phyloP scores from a whole-genome alignment of 139 green algal species.

The Closterium sp. region DNA sequence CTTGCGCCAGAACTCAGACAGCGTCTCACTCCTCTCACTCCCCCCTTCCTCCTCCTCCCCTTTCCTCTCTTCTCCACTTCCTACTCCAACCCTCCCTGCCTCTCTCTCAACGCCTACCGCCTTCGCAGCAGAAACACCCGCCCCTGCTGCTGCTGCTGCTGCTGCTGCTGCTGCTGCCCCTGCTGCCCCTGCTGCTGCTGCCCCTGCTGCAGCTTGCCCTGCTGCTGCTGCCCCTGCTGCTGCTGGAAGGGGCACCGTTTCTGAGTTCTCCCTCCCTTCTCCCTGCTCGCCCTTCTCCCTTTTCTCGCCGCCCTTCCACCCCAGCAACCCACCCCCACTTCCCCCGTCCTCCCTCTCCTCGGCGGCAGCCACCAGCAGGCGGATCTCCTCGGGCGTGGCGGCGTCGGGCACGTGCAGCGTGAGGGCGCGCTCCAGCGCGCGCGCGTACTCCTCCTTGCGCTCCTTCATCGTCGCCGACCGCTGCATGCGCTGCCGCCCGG shows the following conservation, averaged over 20 bases:
- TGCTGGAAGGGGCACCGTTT: not conserved
- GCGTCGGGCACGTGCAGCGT: slow-evolving; percentile 12
- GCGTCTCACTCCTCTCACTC: not conserved
- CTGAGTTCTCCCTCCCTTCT: not conserved
- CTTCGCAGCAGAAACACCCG: not conserved
- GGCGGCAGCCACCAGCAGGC: not conserved
- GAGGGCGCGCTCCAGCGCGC: slow-evolving; percentile 12
- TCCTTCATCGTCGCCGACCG: not conserved
- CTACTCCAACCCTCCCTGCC: no score
- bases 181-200: not conserved
- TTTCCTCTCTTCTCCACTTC: not conserved
- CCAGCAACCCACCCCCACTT: not conserved
- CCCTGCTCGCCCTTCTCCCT: not conserved
- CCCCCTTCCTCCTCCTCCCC: not conserved
- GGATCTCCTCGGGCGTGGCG: not conserved
- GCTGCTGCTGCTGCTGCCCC: no score
- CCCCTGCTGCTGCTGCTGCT: not conserved
- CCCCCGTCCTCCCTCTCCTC: not conserved
- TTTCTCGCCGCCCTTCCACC: not conserved
- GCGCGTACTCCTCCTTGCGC: not conserved
- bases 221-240: no score
- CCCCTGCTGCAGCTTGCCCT: no score
- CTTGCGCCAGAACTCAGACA: not conserved
- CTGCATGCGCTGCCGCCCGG: not conserved
- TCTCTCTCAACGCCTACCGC: no score